Evolutionary conservation across 352 stramenopile species (phyloP), one percentile per base, ranked within the genome.

Genomic region (Phytophthora brassicae): DNA sequence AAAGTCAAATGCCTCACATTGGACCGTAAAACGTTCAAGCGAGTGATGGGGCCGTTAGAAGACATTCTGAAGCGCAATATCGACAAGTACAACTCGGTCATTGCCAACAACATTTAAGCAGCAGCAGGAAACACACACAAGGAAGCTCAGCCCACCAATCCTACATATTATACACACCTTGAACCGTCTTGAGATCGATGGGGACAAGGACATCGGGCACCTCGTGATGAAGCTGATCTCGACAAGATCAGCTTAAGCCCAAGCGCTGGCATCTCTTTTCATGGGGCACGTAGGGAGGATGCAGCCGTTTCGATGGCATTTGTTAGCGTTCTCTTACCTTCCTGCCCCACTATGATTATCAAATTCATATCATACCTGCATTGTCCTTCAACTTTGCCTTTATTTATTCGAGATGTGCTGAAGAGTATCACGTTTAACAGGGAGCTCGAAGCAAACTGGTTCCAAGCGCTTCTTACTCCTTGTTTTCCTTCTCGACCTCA

Each of bases 11-110:
- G 90, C 66, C 75, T 98, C 22, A 91, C 80, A 29, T 81, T 98
- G 39, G 92, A 98, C 70, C 87, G 92, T 35, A 89, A 93, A 68
- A 95, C 90, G 29, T 98, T 99, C 75, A 95, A 94, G 82, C 77
- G 87, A 22, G 84, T 96, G 48, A 92, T 96, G 84, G 87, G 87
- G 14, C 87, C 87, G 56, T 75, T 96, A 74, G 83, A 93, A 86
- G 81, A 96, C 59, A 93, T 94, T 51, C 77, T 96, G 41, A 96
- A 96, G 85, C 85, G 87, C 69, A 96, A 96, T 75, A 90, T 96
- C 39, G 81, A 92, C 71, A 91, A 90, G 75, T 96, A 96, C 82
- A 96, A 94, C 75, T 81, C 79, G 45, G 81, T 94, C 60, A 94
- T 94, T 51, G 87, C 87, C 56, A 92, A 94, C 79, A 94, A 90